phyloP scores from a whole-genome alignment of 305 asterid genomes.

The Fraxinus platypoda region DNA sequence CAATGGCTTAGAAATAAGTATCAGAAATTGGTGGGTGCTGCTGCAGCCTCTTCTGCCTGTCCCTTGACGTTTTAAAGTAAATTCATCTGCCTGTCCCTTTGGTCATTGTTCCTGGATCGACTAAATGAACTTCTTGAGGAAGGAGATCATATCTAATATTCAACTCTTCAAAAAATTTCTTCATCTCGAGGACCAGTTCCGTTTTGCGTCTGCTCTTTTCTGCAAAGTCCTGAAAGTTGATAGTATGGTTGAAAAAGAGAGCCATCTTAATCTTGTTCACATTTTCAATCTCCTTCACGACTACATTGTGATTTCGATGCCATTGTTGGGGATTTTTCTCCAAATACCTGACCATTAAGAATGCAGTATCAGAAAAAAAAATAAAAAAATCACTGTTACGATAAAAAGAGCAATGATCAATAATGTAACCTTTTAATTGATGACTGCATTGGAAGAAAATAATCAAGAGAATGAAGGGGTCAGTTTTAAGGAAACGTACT shows the following conservation, averaged over 20 bases:
- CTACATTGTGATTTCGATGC: conserved; percentile 22
- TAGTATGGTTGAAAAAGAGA: conserved; percentile 23
- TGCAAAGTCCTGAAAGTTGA: conserved; percentile 20
- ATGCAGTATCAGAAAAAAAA: neutral
- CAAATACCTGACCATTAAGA: conserved; percentile 24
- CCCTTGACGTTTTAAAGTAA: neutral
- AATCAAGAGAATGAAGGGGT: neutral
- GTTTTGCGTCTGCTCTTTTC: conserved; percentile 25
- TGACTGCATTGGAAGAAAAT: neutral
- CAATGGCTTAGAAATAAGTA: neutral
- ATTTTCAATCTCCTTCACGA: conserved; percentile 27
- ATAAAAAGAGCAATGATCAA: neutral
- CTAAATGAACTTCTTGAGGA: conserved; percentile 28
- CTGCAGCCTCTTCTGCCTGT: neutral
- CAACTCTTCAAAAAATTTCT: conserved; percentile 26
- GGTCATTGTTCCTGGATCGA: neutral
- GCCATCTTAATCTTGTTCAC: conserved; percentile 32
- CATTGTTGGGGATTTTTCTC: conserved; percentile 29
- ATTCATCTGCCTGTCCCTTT: neutral
- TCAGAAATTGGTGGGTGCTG: neutral
- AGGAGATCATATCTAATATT: conserved; percentile 28
- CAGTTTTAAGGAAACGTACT: conserved; percentile 6
- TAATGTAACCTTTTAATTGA: neutral
- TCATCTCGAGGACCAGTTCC: conserved; percentile 29
- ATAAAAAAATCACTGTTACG: neutral